Conservation (phyloP, 2,329 filamentous ascomycete genomes). For the Claviceps sp. region DNA sequence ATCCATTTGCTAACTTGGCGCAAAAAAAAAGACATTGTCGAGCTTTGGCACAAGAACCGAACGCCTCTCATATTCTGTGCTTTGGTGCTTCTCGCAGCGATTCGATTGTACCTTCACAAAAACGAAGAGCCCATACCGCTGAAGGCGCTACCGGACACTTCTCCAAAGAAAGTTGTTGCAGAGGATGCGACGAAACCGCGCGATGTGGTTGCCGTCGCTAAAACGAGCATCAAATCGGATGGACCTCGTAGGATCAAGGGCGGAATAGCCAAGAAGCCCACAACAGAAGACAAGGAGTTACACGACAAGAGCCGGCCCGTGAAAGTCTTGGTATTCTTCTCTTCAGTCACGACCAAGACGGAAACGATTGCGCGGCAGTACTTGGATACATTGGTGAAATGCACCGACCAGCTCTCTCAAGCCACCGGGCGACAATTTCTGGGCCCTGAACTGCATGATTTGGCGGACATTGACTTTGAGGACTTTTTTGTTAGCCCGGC, state of each 20-base stretch:
- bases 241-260: conserved; percentile 38
- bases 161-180: conserved; percentile 12
- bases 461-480: conserved; percentile 82
- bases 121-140: conserved; percentile 21
- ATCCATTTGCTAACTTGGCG: not conserved
- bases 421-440: conserved; percentile 27
- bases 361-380: conserved; percentile 58
- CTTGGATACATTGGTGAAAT: conserved; percentile 35
- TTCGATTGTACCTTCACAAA: conserved; percentile 30
- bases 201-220: conserved; percentile 3
- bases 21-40: conserved; percentile 22
- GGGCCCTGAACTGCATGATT: conserved; percentile 55
- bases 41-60: conserved; percentile 33
- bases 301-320: conserved; percentile 32
- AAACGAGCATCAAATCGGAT: conserved; percentile 18
- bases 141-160: conserved; percentile 23
- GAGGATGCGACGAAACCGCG: not conserved
- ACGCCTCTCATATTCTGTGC: conserved; percentile 28
- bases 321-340: conserved; percentile 75
- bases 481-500: conserved; percentile 78
- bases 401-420: conserved; percentile 36
- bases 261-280: conserved; percentile 21
- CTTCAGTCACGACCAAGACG: conserved; percentile 74
- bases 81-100: conserved; percentile 23
- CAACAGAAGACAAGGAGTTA: conserved; percentile 12